These are phyloP conservation scores for Rutstroemia sp. DNA, from an alignment of 2,329 filamentous ascomycete genomes.

Conservation along the genomic window DNA sequence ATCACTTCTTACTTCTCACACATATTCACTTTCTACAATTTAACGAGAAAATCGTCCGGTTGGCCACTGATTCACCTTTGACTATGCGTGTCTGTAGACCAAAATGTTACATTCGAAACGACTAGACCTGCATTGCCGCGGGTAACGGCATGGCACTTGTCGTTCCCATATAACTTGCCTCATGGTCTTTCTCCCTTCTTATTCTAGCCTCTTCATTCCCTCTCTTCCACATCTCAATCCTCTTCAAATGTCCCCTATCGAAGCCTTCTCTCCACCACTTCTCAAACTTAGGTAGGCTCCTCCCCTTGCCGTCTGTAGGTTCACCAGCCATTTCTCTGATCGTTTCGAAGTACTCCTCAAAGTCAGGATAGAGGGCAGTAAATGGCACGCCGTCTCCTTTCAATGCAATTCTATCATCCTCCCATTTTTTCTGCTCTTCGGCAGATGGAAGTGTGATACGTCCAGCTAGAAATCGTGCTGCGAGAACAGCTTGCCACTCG, in stretches of 20 bases:
- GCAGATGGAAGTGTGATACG: constrained; percentile 42
- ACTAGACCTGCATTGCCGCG: too few species aligned
- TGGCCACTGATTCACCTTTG: too few species aligned
- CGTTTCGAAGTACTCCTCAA: constrained; percentile 57
- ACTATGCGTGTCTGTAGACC: too few species aligned
- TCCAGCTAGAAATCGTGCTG: constrained; percentile 50
- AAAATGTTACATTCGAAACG: too few species aligned
- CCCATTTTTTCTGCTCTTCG: constrained; percentile 47
- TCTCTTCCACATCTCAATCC: constrained; percentile 51
- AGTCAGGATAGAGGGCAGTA: constrained; percentile 50
- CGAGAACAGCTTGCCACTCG: constrained; percentile 60
- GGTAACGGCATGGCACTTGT: too few species aligned
- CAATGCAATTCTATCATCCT: constrained; percentile 42
- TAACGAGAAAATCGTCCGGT: too few species aligned
- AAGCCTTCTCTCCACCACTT: constrained; percentile 43
- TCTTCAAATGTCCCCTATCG: constrained; percentile 44
- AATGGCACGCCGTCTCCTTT: constrained; percentile 52
- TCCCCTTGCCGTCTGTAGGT: constrained; percentile 35
- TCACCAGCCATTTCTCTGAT: constrained; percentile 43
- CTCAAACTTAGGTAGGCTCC: constrained; percentile 38
- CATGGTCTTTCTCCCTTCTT: constrained; percentile 12
- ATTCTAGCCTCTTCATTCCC: constrained; percentile 36
- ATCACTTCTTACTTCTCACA: too few species aligned
- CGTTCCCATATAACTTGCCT: too few species aligned
- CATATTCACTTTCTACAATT: too few species aligned